A percentile compares a stretch with the other conserved stretches of the same genome.
phyloP scores from a whole-genome alignment of 441 rosid species.

The Hura crepitans region DNA sequence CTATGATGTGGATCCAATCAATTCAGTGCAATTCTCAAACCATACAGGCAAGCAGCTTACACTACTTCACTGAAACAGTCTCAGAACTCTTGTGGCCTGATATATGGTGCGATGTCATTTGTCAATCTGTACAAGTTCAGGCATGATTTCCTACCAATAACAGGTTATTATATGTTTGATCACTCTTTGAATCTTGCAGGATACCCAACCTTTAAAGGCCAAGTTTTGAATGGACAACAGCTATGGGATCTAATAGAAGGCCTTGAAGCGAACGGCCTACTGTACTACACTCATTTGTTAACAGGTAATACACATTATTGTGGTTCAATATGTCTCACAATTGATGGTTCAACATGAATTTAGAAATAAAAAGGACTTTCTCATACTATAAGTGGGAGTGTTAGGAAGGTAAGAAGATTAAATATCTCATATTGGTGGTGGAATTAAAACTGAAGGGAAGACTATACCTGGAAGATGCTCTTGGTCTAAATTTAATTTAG shows the following conservation, averaged over 20 bases:
- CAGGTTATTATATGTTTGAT: slow-evolving; percentile 14
- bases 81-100: slow-evolving; percentile 37
- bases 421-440: neutral
- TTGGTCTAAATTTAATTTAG: neutral
- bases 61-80: slow-evolving; percentile 37
- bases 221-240: slow-evolving; percentile 87
- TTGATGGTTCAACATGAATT: neutral
- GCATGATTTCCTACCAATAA: slow-evolving; percentile 19
- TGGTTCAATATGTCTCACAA: neutral
- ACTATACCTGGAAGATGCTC: neutral
- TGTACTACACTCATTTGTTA: slow-evolving; percentile 85
- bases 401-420: neutral
- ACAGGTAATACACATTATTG: slow-evolving; percentile 50
- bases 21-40: slow-evolving; percentile 98
- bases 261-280: slow-evolving; percentile 74
- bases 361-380: slow-evolving; percentile 1
- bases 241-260: slow-evolving; percentile 89
- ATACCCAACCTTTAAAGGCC: slow-evolving; percentile 93
- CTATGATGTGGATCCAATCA: slow-evolving; percentile 93
- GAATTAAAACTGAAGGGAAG: neutral
- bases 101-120: slow-evolving; percentile 37
- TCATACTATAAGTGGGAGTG: neutral
- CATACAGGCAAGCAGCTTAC: slow-evolving; percentile 79
- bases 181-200: slow-evolving; percentile 44
- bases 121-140: slow-evolving; percentile 36